Evolutionary conservation across 2,329 filamentous ascomycete genomes (phyloP).

Genomic region (Apiospora malaysiana): DNA sequence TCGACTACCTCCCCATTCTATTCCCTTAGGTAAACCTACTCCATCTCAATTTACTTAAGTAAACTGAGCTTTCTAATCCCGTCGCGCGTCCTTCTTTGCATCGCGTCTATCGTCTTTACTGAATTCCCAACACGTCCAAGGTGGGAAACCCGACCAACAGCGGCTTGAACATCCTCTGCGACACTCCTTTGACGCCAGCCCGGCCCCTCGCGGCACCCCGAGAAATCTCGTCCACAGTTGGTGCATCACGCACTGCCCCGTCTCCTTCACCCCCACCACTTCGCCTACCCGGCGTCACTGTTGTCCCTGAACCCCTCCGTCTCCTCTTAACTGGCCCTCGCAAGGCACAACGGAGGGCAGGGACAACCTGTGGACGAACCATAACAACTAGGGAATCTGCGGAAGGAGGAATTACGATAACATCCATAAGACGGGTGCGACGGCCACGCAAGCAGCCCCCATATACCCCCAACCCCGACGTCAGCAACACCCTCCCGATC

Average conservation of each 20-base stretch:
- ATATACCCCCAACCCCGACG: neutral
- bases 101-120: neutral
- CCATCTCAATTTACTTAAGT: conserved; percentile 18
- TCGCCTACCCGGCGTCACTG: conserved; percentile 17
- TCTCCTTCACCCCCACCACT: conserved; percentile 15
- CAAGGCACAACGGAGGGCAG: conserved; percentile 22
- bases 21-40: conserved; percentile 18
- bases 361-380: conserved; percentile 21
- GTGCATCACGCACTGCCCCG: conserved; percentile 11
- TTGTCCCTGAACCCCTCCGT: conserved; percentile 25
- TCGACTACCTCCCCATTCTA: neutral
- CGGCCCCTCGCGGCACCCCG: neutral
- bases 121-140: neutral
- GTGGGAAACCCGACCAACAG: neutral
- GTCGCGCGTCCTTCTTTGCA: conserved; percentile 5
- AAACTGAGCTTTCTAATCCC: neutral
- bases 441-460: conserved; percentile 16
- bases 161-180: neutral
- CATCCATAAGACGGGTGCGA: neutral
- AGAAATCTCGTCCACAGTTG: neutral
- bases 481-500: conserved; percentile 7
- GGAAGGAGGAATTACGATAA: neutral
- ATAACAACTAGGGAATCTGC: neutral
- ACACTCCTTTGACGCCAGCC: neutral
- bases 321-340: conserved; percentile 21